Evolutionary conservation across 768 basidiomycete species (phyloP), one percentile per base, ranked within the genome.

Genomic region (Hygrocybe punicea): DNA sequence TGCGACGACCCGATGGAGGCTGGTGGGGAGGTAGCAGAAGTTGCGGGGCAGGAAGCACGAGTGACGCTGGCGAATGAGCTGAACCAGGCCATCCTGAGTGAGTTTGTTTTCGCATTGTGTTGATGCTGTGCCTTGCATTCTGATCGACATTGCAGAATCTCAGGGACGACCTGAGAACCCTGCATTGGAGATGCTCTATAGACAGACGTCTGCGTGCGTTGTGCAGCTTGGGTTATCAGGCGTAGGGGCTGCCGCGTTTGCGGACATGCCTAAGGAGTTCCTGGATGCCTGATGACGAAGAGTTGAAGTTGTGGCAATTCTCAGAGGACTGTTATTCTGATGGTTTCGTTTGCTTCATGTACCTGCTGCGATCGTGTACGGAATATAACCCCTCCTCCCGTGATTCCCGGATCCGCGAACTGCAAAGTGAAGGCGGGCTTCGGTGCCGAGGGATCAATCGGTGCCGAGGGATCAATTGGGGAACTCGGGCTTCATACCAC

Each of bases 81-180:
- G 37, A 93, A 94, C 63, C 80, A 84, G 68, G 89, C 85, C 39
- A 91, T 95, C 56, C 75, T 94, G 53, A 87, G 92, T 93, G 63
- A 62, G 85, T 72, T 35, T 37, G 36, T 50, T 42, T 14, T 53
- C 6, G n/a, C n/a, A n/a, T n/a, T n/a, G n/a, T n/a, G 19, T 52
- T 21, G 25, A 21, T 51, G 42, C 25, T 13, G 35, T 39, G 7
- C 35, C 13, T 49, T 47, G 39, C 13, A 39, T 25, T 8, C 40
- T 55, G 11, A 37, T 58, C 64, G 37, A 24, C 55, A 58, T 63
- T 44, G 25, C 58, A 94, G 91, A 83, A 71, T 92, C 91, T 0
- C 88, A 89, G 74, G 87, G 87, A 17, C 81, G 82, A 36, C 89
- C 90, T 2, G 73, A 81, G 6, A 78, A 78, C 52, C 89, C 92